Base-by-base conservation (phyloP, 2,329 filamentous ascomycete genomes). In the Microcera coccophila region DNA sequence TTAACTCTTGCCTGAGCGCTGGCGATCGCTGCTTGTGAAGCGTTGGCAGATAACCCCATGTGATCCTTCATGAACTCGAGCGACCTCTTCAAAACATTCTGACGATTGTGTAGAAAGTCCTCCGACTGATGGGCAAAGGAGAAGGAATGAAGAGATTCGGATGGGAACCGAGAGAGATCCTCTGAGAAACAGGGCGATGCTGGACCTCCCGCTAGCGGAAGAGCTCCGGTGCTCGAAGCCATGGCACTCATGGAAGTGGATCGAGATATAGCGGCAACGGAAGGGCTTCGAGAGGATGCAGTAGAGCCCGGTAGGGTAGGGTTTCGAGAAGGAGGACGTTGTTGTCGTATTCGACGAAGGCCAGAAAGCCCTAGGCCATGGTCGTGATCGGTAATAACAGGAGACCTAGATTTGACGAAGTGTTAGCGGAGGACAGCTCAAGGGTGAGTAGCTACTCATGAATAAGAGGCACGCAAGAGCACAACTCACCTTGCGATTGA, bases 1-100 rank as follows among this genome's bases (percentile, higher is more conserved):
- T 79, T 82, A 39, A 86, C 75, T 59, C 87, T 83, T 40, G 90
- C 88, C 65, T 95, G 89, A 14, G 89, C 90, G 60, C 82, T 89
- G 34, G 84, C 84, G 53, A 95, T 81, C 10, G 81, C 87, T 12
- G 86, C 81, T 60, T 85, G 86, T 39, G 79, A 81, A 22, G 83
- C 77, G 39, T 61, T 68, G 48, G 68, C 68, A 22, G 85, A 80
- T 84, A 89, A 91, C 50, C 87, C 87, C 67, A 94, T 79, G 51
- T 87, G 87, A 62, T 96, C 90, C 60, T 87, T 86, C 86, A 98
- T 94, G 61, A 97, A 96, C 65, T 97, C 93, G 61, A 96, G 84
- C 8, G 90, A 95, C 45, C 91, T 80, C 68, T 95, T 95, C 59
- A 98, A 66, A 24, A 95, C 85, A 72, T 89, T 95, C 64, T 97